Evolutionary conservation across 257 asterid species (phyloP).

Genomic region (Solanum rostratum): DNA sequence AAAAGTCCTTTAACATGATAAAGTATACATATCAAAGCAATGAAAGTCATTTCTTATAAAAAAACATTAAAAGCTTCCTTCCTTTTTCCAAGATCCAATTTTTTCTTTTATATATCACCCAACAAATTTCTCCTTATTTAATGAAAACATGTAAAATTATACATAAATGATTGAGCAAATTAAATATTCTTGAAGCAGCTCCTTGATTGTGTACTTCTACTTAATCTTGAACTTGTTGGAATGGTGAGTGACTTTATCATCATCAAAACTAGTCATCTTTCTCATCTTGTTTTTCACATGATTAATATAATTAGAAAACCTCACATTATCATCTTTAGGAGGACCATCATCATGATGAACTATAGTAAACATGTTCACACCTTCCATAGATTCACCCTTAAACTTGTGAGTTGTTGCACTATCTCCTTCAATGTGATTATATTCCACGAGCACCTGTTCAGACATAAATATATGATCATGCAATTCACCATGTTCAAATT

Average conservation of each 20-base stretch:
- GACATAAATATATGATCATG: background rate
- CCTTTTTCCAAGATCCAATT: background rate
- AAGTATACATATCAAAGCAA: too few species aligned
- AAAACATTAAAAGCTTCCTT: background rate
- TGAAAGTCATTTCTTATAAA: background rate
- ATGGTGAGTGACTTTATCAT: slow-evolving; percentile 18
- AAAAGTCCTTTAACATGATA: too few species aligned
- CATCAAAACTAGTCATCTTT: slow-evolving; percentile 15
- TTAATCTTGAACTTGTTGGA: slow-evolving; percentile 22
- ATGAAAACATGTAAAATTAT: background rate
- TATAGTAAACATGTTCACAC: background rate
- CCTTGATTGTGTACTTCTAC: background rate
- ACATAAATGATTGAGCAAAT: background rate
- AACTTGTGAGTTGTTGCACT: background rate
- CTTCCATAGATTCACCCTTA: background rate
- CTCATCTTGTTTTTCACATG: slow-evolving; percentile 19
- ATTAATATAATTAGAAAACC: slow-evolving; percentile 20
- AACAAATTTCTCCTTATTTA: background rate
- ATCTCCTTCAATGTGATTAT: background rate
- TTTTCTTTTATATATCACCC: background rate
- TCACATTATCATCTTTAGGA: background rate
- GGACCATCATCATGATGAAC: background rate
- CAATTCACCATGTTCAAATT: background rate
- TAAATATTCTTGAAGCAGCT: too few species aligned
- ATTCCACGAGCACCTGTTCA: background rate